phyloP scores from a whole-genome alignment of 305 asterid species.

The Plantago rigida region DNA sequence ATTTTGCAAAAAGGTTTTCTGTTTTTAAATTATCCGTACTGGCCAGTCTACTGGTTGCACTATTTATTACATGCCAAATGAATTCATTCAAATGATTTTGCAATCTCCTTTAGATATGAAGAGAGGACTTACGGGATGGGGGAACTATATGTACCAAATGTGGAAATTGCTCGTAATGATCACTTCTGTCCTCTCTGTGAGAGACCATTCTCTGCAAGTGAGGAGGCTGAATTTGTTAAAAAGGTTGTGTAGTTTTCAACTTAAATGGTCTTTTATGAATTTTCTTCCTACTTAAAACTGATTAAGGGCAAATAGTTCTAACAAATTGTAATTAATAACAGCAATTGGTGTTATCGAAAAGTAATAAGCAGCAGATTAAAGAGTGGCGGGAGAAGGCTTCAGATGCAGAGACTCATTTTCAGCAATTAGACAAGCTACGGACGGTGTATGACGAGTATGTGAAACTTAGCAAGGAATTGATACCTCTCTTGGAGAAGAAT shows the following conservation, averaged over 20 bases:
- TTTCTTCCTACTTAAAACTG: constrained; percentile 15
- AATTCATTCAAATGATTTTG: constrained; percentile 13
- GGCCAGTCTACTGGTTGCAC: constrained; percentile 2
- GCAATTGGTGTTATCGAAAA: constrained; percentile 66
- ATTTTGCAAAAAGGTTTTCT: constrained; percentile 55
- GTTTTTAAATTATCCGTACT: constrained; percentile 15
- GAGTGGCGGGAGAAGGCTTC: constrained; percentile 48
- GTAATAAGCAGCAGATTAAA: constrained; percentile 56
- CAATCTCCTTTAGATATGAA: constrained; percentile 46
- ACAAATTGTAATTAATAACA: constrained; percentile 26
- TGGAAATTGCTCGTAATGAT: constrained; percentile 69
- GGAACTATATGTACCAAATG: constrained; percentile 67
- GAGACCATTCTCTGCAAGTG: constrained; percentile 73
- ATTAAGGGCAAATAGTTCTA: constrained; percentile 15
- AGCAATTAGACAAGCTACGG: constrained; percentile 87
- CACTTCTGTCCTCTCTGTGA: constrained; percentile 92
- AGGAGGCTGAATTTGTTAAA: constrained; percentile 85
- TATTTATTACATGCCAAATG: constrained; percentile 16
- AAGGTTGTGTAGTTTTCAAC: constrained; percentile 39
- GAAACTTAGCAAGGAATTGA: constrained; percentile 56
- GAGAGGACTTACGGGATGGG: constrained; percentile 58
- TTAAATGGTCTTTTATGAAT: constrained; percentile 12
- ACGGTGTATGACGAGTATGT: constrained; percentile 65
- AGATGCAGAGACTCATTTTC: constrained; percentile 61
- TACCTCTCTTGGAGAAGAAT: constrained; percentile 68